A percentile compares a stretch with the other conserved stretches of the same genome.
Conservation (phyloP, 2,329 filamentous ascomycete species). For the Epichloe amarillans region DNA sequence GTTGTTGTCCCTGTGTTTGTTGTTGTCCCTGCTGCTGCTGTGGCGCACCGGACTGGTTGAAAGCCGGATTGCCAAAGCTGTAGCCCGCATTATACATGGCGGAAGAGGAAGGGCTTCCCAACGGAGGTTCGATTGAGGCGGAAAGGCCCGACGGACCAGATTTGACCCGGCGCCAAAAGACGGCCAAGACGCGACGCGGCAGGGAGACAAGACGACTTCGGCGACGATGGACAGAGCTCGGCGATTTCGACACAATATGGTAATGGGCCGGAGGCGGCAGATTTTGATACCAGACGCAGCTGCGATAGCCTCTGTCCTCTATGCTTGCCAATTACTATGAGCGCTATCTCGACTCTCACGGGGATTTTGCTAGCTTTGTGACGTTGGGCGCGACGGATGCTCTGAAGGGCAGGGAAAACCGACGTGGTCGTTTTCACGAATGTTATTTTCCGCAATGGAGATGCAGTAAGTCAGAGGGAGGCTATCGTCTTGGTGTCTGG, state of each 20-base stretch:
- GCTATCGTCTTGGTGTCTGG: neutral
- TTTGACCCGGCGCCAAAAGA: neutral
- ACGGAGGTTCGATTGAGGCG: neutral
- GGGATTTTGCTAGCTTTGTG: neutral
- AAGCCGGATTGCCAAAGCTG: slow-evolving; percentile 38
- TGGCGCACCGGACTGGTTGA: slow-evolving; percentile 21
- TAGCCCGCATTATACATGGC: slow-evolving; percentile 43
- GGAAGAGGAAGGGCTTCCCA: neutral
- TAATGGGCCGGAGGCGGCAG: neutral
- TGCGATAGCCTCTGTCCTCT: neutral
- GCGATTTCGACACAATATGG: neutral
- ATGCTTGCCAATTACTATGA: neutral
- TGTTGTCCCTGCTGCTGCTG: slow-evolving; percentile 27
- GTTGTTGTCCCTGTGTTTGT: slow-evolving; percentile 33
- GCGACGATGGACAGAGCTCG: no score
- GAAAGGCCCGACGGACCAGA: neutral
- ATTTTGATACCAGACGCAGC: neutral
- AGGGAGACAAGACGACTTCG: neutral
- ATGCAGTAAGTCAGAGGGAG: neutral
- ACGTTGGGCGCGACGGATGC: neutral
- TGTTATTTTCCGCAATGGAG: neutral
- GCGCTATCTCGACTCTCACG: neutral
- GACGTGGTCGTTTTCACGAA: neutral
- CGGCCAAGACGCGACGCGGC: neutral
- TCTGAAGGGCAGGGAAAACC: neutral